Base-by-base conservation (phyloP, 495 filamentous ascomycete genomes). In the Penicillium flavigenum region DNA sequence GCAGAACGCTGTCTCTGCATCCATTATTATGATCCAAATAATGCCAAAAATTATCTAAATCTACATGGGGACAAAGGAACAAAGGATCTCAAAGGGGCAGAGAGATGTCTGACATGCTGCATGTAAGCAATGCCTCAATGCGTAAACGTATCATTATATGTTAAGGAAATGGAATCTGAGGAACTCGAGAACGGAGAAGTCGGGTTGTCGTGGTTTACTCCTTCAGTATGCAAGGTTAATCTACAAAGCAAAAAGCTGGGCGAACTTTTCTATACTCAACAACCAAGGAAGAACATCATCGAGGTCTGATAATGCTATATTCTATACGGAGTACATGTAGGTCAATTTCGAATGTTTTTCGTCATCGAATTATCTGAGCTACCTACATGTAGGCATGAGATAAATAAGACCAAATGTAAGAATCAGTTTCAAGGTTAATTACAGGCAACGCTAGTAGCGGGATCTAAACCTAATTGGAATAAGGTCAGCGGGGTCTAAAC, bases 401-500 rank as follows among this genome's bases (percentile, higher is more conserved):
- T 16, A 36, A 5, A 36, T 36, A 36, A 16, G 34, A 36, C 11
- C 22, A 12, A 46, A 22, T 24, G 22, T 24, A 24, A 24, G 22
- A 24, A 26, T 26, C 22, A 12, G 14, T 10, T 45, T 27, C 1
- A 42, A 36, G 5, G 4, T 36, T 38, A 38, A 8, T 11, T 20
- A 10, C 20, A 29, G 16, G 32, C 0, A 27, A 26, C 34, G n/a
- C 22, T 26, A 43, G 29, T 16, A 38, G 38, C n/a, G 51, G 51
- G 39, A 4, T 48, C 46, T 48, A 48, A 48, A 5, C 46, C 46
- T 31, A 48, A 32, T 12, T 11, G 16, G 24, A n/a, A 53, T 20
- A 24, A 52, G 17, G 34, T 0, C 38, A 11, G 16, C 51, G 51
- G 51, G 31, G 17, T 53, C 51, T 53, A 53, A 53, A 32, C 51